Conservation (phyloP, 345 rosid species). For the Rhizophora mangle region DNA sequence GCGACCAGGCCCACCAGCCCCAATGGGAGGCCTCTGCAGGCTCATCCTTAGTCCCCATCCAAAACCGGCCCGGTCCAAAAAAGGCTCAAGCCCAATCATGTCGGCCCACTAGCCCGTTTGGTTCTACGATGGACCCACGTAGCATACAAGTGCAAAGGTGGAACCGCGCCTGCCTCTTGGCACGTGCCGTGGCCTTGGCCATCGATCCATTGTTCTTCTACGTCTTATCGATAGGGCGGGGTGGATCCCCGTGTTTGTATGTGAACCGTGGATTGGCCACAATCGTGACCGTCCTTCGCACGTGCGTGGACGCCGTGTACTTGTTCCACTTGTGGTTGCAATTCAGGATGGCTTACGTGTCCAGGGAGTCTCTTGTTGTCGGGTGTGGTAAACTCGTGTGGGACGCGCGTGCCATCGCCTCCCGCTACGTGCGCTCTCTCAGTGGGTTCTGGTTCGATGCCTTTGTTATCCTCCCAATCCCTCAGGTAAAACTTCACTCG, state of each 20-base stretch:
- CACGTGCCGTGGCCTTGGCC: constrained; percentile 75
- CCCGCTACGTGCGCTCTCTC: constrained; percentile 58
- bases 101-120: constrained; percentile 34
- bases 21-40: constrained; percentile 98
- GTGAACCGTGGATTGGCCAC: constrained; percentile 73
- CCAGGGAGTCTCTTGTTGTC: constrained; percentile 73
- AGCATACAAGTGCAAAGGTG: constrained; percentile 63
- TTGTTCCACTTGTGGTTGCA: constrained; percentile 75
- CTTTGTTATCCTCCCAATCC: constrained; percentile 82
- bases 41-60: constrained; percentile 83
- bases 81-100: constrained; percentile 7
- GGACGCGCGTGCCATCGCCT: constrained; percentile 75
- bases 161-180: constrained; percentile 68
- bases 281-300: constrained; percentile 61
- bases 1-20: constrained; percentile 82
- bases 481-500: constrained; percentile 53
- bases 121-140: constrained; percentile 60
- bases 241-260: constrained; percentile 64
- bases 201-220: constrained; percentile 88
- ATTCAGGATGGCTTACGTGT: constrained; percentile 74
- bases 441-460: constrained; percentile 86
- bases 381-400: constrained; percentile 95
- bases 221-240: constrained; percentile 54
- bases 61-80: constrained; percentile 23
- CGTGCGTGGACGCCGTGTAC: constrained; percentile 65